Evolutionary conservation across 169 alveolate genomes (phyloP).

Genomic region (Cryptosporidium meleagridis): DNA sequence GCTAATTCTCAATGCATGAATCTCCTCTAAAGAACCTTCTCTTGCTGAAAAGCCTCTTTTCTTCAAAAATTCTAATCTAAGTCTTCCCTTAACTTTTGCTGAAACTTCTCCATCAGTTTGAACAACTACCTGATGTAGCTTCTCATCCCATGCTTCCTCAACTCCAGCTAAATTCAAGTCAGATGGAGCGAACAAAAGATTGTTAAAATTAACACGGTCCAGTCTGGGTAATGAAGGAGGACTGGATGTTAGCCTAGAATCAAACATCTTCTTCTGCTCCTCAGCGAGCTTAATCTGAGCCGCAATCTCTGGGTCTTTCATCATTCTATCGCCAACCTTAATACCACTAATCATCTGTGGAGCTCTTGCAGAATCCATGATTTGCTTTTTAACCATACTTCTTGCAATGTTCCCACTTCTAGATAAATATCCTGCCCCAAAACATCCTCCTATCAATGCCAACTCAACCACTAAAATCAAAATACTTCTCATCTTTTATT

Average conservation of each 20-base stretch:
- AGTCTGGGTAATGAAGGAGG: constrained; percentile 59
- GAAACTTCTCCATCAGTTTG: constrained; percentile 69
- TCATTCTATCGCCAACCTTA: neutral
- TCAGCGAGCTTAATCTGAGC: constrained; percentile 59
- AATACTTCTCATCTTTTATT: neutral
- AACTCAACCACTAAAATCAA: constrained; percentile 43
- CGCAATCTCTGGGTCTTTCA: constrained; percentile 8
- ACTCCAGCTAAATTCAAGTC: constrained; percentile 67
- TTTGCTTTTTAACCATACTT: neutral
- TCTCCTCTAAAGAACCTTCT: constrained; percentile 52
- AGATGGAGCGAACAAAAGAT: constrained; percentile 37
- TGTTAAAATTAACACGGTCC: constrained; percentile 42
- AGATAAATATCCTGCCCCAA: constrained; percentile 57
- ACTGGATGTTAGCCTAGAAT: neutral
- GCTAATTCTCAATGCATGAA: constrained; percentile 48
- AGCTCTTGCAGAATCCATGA: constrained; percentile 5
- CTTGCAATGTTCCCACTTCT: constrained; percentile 48
- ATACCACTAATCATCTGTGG: neutral
- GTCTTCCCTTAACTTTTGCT: constrained; percentile 46
- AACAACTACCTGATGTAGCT: constrained; percentile 66
- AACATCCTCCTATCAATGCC: constrained; percentile 65
- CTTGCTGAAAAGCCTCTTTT: constrained; percentile 71
- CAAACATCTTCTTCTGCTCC: constrained; percentile 33
- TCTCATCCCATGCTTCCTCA: constrained; percentile 75
- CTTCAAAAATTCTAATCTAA: constrained; percentile 34